phyloP scores from a whole-genome alignment of 495 filamentous ascomycete species.

The Neurospora cerealis region DNA sequence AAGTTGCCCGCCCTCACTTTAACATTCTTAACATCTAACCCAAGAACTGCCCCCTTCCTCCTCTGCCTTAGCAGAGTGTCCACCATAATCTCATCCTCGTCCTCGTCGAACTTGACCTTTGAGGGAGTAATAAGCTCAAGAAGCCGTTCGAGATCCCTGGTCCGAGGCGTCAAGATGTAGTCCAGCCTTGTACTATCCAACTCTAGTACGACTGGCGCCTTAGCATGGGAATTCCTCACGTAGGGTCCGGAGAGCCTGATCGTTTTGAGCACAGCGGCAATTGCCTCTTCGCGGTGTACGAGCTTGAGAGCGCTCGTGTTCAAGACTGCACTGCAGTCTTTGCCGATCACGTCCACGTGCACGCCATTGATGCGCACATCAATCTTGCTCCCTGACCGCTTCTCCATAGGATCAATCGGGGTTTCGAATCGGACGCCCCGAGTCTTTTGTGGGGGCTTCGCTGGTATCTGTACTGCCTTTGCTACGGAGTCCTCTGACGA shows the following conservation, averaged over 20 bases:
- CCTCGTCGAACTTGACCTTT: conserved; percentile 80
- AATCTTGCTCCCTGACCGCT: conserved; percentile 52
- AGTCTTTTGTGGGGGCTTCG: conserved; percentile 28
- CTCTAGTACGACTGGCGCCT: conserved; percentile 39
- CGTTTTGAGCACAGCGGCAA: conserved; percentile 64
- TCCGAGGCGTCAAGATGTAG: conserved; percentile 61
- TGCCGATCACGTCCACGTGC: conserved; percentile 61
- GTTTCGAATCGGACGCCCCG: conserved; percentile 70
- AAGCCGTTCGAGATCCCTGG: conserved; percentile 71
- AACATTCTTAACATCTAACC: conserved; percentile 52
- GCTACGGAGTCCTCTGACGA: conserved; percentile 52
- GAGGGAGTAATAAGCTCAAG: conserved; percentile 84
- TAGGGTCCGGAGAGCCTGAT: conserved; percentile 64
- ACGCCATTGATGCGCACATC: conserved; percentile 71
- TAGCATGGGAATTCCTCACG: conserved; percentile 34
- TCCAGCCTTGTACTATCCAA: conserved; percentile 61
- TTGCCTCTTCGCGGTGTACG: conserved; percentile 56
- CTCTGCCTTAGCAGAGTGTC: conserved; percentile 87
- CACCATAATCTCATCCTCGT: conserved; percentile 83
- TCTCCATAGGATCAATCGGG: conserved; percentile 37
- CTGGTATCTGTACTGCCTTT: conserved; percentile 29
- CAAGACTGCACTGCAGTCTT: conserved; percentile 60
- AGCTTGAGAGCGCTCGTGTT: conserved; percentile 74
- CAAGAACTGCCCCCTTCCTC: conserved; percentile 77
- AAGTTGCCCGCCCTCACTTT: conserved; percentile 48